These are phyloP conservation scores for Mrakia gelida DNA, from an alignment of 768 basidiomycete species.

Conservation along the genomic window DNA sequence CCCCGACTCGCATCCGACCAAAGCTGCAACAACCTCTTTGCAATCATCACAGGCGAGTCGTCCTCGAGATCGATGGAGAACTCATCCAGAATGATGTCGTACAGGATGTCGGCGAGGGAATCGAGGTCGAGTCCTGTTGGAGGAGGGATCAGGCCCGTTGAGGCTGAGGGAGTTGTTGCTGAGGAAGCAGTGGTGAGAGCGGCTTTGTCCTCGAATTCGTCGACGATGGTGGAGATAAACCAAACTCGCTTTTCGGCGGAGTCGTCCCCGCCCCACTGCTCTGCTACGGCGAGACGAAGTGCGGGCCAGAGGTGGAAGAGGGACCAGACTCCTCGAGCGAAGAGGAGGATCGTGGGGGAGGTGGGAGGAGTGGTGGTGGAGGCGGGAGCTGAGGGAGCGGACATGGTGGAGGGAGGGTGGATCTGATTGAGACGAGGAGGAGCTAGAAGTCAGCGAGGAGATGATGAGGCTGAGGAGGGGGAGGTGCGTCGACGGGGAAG, in stretches of 20 bases:
- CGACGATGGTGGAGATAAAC: conserved; percentile 59
- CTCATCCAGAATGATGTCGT: conserved; percentile 81
- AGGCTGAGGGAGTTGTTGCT: neutral
- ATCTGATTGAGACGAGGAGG: neutral
- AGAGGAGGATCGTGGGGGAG: conserved; percentile 53
- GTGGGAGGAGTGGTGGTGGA: neutral
- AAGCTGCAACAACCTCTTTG: conserved; percentile 63
- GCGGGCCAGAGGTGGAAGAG: conserved; percentile 79
- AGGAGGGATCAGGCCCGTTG: conserved; percentile 14
- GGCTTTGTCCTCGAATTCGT: conserved; percentile 53
- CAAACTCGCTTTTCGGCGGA: conserved; percentile 69
- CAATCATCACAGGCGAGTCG: conserved; percentile 68
- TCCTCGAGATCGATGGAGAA: conserved; percentile 82
- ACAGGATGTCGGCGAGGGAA: conserved; percentile 74
- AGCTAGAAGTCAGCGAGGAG: neutral
- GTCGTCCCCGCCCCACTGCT: conserved; percentile 79
- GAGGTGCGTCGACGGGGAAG: neutral
- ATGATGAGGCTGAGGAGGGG: neutral
- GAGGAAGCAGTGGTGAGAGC: conserved; percentile 43
- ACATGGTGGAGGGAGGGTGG: neutral
- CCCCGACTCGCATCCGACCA: conserved; percentile 53
- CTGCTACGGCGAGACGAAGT: conserved; percentile 76
- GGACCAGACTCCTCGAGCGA: conserved; percentile 80
- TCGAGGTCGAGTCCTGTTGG: conserved; percentile 56
- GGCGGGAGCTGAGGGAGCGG: neutral